Conservation (phyloP, 805 yeast species). For the Metschnikowia borealis region DNA sequence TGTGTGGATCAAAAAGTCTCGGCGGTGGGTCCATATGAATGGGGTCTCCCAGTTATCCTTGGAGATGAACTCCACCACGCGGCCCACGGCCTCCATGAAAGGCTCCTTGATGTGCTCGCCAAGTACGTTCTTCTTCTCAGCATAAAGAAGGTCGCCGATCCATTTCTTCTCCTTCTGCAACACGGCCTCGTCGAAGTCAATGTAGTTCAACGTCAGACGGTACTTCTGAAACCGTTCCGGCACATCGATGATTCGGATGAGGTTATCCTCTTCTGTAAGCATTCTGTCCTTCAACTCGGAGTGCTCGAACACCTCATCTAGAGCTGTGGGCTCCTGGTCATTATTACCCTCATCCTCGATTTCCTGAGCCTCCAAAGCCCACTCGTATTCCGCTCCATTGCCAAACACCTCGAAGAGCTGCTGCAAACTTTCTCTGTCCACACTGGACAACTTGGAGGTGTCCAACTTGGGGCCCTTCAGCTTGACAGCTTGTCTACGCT, state of each 20-base stretch:
- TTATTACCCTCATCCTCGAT: conserved; percentile 52
- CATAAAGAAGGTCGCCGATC: conserved; percentile 63
- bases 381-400: conserved; percentile 93
- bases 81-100: conserved; percentile 66
- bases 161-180: conserved; percentile 71
- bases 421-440: conserved; percentile 84
- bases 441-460: conserved; percentile 57
- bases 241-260: conserved; percentile 74
- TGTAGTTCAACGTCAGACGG: conserved; percentile 62
- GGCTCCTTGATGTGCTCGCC: conserved; percentile 41
- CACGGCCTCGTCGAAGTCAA: conserved; percentile 67
- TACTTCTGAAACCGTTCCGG: conserved; percentile 89
- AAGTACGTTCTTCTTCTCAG: conserved; percentile 50
- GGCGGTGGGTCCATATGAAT: conserved; percentile 90
- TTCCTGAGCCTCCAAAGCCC: conserved; percentile 93
- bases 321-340: conserved; percentile 55
- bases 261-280: conserved; percentile 89
- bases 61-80: conserved; percentile 66
- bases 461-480: conserved; percentile 44
- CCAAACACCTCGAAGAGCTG: conserved; percentile 95
- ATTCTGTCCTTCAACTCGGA: conserved; percentile 86
- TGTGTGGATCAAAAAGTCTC: conserved; percentile 73
- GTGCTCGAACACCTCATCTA: conserved; percentile 91
- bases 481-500: conserved; percentile 31
- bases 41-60: conserved; percentile 88